Evolutionary conservation across 2,329 filamentous ascomycete species (phyloP).

Genomic region (Niveomyces coronatus): DNA sequence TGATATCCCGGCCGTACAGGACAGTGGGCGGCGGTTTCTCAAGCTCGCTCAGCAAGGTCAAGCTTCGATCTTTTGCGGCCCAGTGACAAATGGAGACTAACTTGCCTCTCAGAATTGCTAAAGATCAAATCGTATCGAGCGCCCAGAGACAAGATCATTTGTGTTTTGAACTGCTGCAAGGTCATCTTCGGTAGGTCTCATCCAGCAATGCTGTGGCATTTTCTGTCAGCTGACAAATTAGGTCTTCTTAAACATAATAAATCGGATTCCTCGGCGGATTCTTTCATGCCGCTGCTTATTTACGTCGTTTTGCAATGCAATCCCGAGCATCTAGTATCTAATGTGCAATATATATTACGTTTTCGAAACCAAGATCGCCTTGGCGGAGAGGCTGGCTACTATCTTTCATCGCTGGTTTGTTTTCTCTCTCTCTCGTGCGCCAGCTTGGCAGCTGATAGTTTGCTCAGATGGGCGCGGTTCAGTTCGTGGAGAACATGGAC

Average conservation of each 20-base stretch:
- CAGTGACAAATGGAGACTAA: slow-evolving; percentile 10
- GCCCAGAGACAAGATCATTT: slow-evolving; percentile 97
- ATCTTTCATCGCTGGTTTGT: slow-evolving; percentile 79
- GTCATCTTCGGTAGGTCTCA: slow-evolving; percentile 75
- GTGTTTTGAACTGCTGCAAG: slow-evolving; percentile 96
- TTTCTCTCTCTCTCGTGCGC: not conserved
- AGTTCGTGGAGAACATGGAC: slow-evolving; percentile 95
- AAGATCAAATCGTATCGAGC: slow-evolving; percentile 97
- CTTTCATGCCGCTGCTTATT: slow-evolving; percentile 89
- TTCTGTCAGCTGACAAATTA: slow-evolving; percentile 22
- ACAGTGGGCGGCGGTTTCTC: slow-evolving; percentile 81
- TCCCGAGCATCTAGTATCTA: slow-evolving; percentile 90
- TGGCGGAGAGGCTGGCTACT: slow-evolving; percentile 95
- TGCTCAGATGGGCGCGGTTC: slow-evolving; percentile 73
- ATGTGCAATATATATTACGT: slow-evolving; percentile 93
- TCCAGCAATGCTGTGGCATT: not conserved
- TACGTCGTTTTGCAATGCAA: slow-evolving; percentile 93
- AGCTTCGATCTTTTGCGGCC: not conserved
- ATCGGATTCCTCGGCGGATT: slow-evolving; percentile 89
- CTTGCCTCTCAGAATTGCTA: slow-evolving; percentile 61
- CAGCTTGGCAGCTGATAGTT: not conserved
- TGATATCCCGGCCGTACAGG: slow-evolving; percentile 76
- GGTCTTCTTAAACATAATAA: slow-evolving; percentile 85
- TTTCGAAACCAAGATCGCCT: slow-evolving; percentile 98
- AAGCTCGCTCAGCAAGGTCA: slow-evolving; percentile 79